Conservation (phyloP, 2,329 filamentous ascomycete genomes). For the Colletotrichum agaves region DNA sequence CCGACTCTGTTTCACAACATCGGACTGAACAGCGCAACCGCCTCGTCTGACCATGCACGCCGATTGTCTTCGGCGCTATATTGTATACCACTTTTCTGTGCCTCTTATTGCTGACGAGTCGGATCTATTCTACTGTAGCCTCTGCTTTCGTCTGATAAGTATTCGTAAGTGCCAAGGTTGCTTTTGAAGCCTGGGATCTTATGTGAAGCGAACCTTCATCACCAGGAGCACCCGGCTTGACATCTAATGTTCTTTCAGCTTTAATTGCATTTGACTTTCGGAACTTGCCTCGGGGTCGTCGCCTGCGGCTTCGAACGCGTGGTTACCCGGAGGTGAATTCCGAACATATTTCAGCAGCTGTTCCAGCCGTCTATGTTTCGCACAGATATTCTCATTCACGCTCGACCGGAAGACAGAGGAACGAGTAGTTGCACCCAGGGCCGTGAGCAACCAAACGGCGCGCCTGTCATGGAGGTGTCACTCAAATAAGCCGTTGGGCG, state of each 20-base stretch:
- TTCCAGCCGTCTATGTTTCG: not conserved
- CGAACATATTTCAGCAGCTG: not conserved
- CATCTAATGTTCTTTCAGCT: not conserved
- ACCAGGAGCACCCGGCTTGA: not conserved
- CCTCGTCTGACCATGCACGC: not conserved
- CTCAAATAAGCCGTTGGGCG: too few species aligned
- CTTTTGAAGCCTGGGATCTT: constrained; percentile 1
- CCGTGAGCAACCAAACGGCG: not conserved
- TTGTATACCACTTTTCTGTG: not conserved
- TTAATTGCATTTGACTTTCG: not conserved
- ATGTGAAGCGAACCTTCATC: not conserved
- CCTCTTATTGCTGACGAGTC: constrained; percentile 3
- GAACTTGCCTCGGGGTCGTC: not conserved
- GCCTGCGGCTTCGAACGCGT: not conserved
- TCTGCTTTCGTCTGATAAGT: constrained; percentile 19
- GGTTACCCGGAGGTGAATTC: not conserved
- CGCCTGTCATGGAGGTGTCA: not conserved
- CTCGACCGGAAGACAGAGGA: not conserved
- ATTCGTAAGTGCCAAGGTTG: not conserved
- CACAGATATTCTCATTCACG: not conserved
- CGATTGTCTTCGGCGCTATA: not conserved
- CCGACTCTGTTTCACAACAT: constrained; percentile 20
- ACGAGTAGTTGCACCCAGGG: not conserved
- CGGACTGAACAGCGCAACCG: not conserved
- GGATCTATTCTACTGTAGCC: not conserved